Evolutionary conservation across 164 flowering plant genomes (phyloP).

Genomic region (Piper longum): DNA sequence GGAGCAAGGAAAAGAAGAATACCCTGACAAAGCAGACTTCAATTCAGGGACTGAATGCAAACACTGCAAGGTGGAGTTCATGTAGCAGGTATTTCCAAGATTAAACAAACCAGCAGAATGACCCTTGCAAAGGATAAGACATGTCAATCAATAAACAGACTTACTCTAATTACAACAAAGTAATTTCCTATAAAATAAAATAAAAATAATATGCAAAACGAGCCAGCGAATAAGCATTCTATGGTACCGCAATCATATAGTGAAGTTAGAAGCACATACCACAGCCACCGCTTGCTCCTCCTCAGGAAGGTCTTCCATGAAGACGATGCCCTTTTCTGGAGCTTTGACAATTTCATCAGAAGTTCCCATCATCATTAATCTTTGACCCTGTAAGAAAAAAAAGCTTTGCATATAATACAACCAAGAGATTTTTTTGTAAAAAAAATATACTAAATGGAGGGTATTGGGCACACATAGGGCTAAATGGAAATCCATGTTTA

Average conservation of each 20-base stretch:
- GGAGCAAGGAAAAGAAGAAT: not conserved
- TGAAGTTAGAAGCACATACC: slow-evolving; percentile 18
- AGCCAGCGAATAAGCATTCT: not conserved
- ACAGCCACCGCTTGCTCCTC: slow-evolving; percentile 73
- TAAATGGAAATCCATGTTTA: too few species aligned
- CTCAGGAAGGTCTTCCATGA: slow-evolving; percentile 90
- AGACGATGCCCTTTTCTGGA: slow-evolving; percentile 88
- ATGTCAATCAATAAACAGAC: not conserved
- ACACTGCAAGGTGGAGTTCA: slow-evolving; percentile 95
- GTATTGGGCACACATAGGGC: too few species aligned
- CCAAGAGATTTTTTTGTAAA: not conserved
- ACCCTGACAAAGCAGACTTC: slow-evolving; percentile 77
- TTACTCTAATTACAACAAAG: too few species aligned
- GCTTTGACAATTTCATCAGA: slow-evolving; percentile 89
- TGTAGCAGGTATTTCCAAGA: slow-evolving; percentile 94
- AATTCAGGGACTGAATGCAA: slow-evolving; percentile 95
- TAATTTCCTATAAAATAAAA: too few species aligned
- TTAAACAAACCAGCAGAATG: slow-evolving; percentile 82
- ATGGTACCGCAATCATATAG: not conserved
- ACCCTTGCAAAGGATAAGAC: slow-evolving; percentile 37
- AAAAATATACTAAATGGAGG: not conserved
- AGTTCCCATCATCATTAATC: slow-evolving; percentile 98
- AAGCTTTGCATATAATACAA: too few species aligned
- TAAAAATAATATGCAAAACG: too few species aligned
- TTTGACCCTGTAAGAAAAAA: slow-evolving; percentile 58